Evolutionary conservation across 2,329 filamentous ascomycete genomes (phyloP).

Genomic region (Samsoniella hepiali): DNA sequence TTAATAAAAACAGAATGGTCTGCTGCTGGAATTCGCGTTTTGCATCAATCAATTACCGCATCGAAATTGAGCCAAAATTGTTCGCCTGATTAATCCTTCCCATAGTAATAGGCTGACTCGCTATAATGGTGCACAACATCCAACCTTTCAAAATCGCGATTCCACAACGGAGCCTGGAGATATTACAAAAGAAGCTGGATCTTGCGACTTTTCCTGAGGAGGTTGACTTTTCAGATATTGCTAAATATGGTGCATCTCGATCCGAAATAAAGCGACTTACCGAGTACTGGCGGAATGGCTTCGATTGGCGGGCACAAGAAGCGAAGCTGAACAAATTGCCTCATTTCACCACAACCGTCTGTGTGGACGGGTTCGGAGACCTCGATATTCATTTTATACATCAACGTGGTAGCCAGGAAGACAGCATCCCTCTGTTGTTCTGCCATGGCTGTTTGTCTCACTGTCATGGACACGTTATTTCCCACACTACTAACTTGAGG

Average conservation of each 20-base stretch:
- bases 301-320: conserved; percentile 63
- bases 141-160: not conserved
- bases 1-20: not conserved
- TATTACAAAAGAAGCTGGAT: not conserved
- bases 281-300: conserved; percentile 42
- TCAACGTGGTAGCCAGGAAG: conserved; percentile 45
- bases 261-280: conserved; percentile 35
- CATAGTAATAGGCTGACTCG: no score
- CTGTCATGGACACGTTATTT: not conserved
- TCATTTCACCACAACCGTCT: conserved; percentile 52
- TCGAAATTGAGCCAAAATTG: not conserved
- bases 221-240: conserved; percentile 32
- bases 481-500: not conserved
- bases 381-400: conserved; percentile 64
- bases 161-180: not conserved
- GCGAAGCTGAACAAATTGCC: conserved; percentile 55
- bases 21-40: not conserved
- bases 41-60: no score
- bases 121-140: not conserved
- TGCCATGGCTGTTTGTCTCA: conserved; percentile 55
- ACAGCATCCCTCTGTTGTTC: conserved; percentile 64
- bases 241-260: conserved; percentile 31
- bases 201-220: conserved; percentile 7
- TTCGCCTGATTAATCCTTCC: not conserved
- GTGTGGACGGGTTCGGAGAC: conserved; percentile 55